Percentiles rank a stretch among this genome's conserved stretches.
phyloP scores from a whole-genome alignment of 2,329 filamentous ascomycete species.

The Ceratocystis destructans region DNA sequence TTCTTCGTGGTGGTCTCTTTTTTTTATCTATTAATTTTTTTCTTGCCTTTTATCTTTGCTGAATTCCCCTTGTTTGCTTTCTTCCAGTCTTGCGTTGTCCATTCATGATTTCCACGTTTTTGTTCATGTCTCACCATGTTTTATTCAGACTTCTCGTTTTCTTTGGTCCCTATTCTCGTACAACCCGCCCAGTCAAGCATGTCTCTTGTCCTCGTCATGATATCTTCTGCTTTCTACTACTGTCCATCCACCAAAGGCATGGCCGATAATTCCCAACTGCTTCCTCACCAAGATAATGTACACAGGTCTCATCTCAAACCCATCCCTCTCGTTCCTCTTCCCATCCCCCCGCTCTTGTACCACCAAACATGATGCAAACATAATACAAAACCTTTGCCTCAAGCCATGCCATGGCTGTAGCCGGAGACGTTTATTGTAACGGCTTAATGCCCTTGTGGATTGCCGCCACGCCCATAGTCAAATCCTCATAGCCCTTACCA shows the following conservation, averaged over 20 bases:
- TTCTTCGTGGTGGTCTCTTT: constrained; percentile 1
- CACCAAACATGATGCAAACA: background rate
- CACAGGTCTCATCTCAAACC: background rate
- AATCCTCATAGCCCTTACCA: constrained; percentile 71
- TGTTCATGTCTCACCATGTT: background rate
- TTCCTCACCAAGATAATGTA: background rate
- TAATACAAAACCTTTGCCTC: background rate
- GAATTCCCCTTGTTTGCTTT: background rate
- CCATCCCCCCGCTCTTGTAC: background rate
- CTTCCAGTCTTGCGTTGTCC: background rate
- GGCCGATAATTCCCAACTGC: background rate
- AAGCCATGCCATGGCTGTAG: no score
- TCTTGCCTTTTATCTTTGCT: background rate
- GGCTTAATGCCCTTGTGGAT: constrained; percentile 96
- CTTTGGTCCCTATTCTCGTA: background rate
- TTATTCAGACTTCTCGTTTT: background rate
- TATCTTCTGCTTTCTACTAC: background rate
- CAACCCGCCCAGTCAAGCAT: background rate
- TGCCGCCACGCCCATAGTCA: constrained; percentile 84
- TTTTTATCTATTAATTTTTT: constrained; percentile 4
- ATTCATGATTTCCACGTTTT: background rate
- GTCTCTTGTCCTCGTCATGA: background rate
- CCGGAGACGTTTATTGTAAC: constrained; percentile 6
- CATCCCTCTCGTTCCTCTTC: background rate
- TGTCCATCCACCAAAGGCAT: background rate